Conservation (phyloP, 345 rosid species). For the Hevea brasiliensis region DNA sequence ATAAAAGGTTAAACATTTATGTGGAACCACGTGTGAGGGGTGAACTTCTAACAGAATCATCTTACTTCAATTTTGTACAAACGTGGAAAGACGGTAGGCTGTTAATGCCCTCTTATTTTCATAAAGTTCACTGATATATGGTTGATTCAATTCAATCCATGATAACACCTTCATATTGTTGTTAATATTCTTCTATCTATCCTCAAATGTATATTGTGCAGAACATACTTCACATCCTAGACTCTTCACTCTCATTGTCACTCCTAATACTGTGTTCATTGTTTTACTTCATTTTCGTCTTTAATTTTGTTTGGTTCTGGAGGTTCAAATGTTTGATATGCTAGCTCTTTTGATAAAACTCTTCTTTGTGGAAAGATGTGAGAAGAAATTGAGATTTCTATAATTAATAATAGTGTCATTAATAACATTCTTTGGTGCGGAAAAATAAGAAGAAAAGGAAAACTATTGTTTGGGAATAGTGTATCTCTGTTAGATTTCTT, state of each 20-base stretch:
- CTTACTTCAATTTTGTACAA: slow-evolving; percentile 66
- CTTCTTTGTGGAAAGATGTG: background rate
- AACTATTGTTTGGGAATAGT: too few relatives aligned
- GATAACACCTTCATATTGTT: background rate
- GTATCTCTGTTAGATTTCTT: too few relatives aligned
- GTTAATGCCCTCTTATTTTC: slow-evolving; percentile 2
- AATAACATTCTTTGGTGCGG: background rate
- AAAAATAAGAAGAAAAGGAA: background rate
- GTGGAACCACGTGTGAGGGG: slow-evolving; percentile 83
- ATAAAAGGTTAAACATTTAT: slow-evolving; percentile 63
- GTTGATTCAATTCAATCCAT: background rate
- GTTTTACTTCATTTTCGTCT: too few relatives aligned
- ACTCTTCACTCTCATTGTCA: background rate
- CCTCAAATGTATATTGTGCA: background rate
- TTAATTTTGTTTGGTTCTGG: background rate
- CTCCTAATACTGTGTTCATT: too few relatives aligned
- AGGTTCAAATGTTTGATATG: background rate
- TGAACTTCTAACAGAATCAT: slow-evolving; percentile 83
- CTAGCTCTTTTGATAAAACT: background rate
- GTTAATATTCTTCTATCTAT: background rate
- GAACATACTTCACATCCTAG: background rate
- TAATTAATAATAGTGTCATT: background rate
- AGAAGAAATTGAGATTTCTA: background rate
- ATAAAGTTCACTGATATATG: background rate
- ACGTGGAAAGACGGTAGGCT: slow-evolving; percentile 93